Evolutionary conservation across 192 early-diverging fungal genomes (phyloP).

Genomic region (Podila epicladia): DNA sequence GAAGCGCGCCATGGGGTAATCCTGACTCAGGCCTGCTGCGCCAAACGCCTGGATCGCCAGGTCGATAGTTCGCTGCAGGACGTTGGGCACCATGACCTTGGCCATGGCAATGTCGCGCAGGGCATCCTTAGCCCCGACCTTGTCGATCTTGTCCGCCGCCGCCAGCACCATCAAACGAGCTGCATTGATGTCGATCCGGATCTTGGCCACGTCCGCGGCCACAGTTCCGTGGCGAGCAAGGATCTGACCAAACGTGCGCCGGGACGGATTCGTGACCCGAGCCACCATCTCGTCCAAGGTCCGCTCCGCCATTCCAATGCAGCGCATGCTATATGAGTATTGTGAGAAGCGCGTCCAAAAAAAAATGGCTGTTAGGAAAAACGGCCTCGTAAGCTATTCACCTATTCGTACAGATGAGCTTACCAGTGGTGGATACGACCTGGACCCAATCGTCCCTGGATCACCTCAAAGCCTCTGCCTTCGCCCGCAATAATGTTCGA

Average conservation of each 20-base stretch:
- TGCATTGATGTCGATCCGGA: constrained; percentile 92
- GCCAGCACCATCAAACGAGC: constrained; percentile 90
- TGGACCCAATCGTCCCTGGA: constrained; percentile 97
- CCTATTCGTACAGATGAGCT: too few relatives aligned
- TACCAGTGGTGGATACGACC: constrained; percentile 96
- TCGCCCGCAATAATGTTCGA: constrained; percentile 93
- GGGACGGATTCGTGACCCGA: constrained; percentile 80
- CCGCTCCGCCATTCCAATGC: constrained; percentile 93
- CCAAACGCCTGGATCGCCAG: constrained; percentile 94
- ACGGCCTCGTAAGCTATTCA: neutral
- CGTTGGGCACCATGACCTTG: constrained; percentile 89
- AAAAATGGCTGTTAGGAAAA: neutral
- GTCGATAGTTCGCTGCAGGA: constrained; percentile 83
- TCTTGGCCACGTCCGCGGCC: constrained; percentile 81
- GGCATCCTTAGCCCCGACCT: constrained; percentile 85
- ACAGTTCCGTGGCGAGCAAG: constrained; percentile 89
- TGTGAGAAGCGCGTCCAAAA: neutral
- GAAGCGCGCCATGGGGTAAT: constrained; percentile 85
- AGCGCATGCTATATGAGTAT: constrained; percentile 72
- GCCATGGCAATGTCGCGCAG: constrained; percentile 97
- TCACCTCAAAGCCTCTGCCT: constrained; percentile 97
- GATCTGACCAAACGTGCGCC: constrained; percentile 89
- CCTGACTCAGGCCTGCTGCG: constrained; percentile 88
- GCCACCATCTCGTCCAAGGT: constrained; percentile 86
- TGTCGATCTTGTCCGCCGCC: constrained; percentile 93